phyloP scores from a whole-genome alignment of 2,329 filamentous ascomycete species.

The Aspergillus sp. region DNA sequence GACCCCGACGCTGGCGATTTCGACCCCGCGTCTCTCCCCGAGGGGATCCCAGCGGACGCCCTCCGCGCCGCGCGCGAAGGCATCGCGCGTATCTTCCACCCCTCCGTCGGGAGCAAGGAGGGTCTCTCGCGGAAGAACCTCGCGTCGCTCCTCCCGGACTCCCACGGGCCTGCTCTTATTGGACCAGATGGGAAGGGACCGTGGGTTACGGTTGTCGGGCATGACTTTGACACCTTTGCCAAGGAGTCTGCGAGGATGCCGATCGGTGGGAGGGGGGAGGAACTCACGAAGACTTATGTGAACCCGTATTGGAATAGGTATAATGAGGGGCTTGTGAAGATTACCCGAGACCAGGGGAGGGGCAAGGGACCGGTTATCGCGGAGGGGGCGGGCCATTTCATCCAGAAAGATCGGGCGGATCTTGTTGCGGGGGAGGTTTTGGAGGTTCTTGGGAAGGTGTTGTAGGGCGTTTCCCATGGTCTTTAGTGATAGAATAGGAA shows the following conservation, averaged over 20 bases:
- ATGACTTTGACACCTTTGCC: conserved; percentile 59
- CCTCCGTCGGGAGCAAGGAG: conserved; percentile 55
- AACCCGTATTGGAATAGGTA: conserved; percentile 58
- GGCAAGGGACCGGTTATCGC: conserved; percentile 54
- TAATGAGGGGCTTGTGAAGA: conserved; percentile 54
- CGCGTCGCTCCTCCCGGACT: conserved; percentile 48
- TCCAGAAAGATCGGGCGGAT: conserved; percentile 58
- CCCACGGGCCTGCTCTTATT: conserved; percentile 48
- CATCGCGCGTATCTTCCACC: conserved; percentile 51
- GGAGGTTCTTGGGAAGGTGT: conserved; percentile 25
- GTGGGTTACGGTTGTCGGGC: conserved; percentile 57
- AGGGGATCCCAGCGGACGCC: conserved; percentile 41
- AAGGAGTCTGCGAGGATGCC: conserved; percentile 45
- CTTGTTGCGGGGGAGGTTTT: conserved; percentile 45
- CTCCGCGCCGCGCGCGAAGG: conserved; percentile 42
- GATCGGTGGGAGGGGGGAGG: conserved; percentile 21
- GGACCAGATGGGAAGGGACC: conserved; percentile 42
- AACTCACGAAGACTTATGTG: conserved; percentile 27
- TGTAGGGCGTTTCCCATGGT: background rate
- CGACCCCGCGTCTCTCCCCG: conserved; percentile 46
- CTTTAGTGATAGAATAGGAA: background rate
- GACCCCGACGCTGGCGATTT: conserved; percentile 57
- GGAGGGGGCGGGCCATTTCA: conserved; percentile 58
- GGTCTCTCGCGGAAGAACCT: conserved; percentile 55
- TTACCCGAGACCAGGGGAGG: conserved; percentile 45